Evolutionary conservation across 768 basidiomycete species (phyloP).

Genomic region (Termitomyces sp.): DNA sequence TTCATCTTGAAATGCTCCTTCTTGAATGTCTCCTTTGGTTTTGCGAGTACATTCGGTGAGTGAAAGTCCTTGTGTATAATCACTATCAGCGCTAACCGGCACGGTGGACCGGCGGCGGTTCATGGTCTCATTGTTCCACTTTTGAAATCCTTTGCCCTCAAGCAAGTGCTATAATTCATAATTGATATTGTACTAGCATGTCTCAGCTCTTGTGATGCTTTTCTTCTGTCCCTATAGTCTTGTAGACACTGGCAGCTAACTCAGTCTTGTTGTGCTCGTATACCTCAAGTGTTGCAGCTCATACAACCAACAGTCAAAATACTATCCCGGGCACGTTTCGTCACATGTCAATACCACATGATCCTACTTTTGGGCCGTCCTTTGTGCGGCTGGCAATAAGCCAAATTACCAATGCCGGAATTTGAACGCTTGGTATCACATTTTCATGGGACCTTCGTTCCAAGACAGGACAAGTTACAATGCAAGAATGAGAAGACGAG

Average conservation of each 20-base stretch:
- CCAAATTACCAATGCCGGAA: not conserved
- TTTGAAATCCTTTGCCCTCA: not conserved
- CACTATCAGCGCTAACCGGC: not conserved
- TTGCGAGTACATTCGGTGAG: no score
- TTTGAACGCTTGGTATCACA: not conserved
- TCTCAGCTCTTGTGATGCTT: not conserved
- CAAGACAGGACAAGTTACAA: not conserved
- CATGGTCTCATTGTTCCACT: not conserved
- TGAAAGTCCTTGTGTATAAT: no score
- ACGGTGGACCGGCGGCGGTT: not conserved
- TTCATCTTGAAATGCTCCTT: no score
- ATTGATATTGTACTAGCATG: not conserved
- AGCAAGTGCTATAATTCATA: not conserved
- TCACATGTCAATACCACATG: not conserved
- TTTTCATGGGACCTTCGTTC: not conserved
- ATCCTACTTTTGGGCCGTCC: not conserved
- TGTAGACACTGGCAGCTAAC: no score
- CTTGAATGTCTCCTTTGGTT: no score
- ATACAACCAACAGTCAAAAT: not conserved
- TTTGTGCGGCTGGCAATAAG: not conserved
- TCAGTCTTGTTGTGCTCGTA: not conserved
- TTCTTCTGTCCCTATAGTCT: not conserved
- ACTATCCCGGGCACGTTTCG: not conserved
- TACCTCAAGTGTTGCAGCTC: not conserved
- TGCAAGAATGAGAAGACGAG: not conserved